These are phyloP conservation scores for Sarcomyxa edulis DNA, from an alignment of 768 basidiomycete species.

Conservation along the genomic window DNA sequence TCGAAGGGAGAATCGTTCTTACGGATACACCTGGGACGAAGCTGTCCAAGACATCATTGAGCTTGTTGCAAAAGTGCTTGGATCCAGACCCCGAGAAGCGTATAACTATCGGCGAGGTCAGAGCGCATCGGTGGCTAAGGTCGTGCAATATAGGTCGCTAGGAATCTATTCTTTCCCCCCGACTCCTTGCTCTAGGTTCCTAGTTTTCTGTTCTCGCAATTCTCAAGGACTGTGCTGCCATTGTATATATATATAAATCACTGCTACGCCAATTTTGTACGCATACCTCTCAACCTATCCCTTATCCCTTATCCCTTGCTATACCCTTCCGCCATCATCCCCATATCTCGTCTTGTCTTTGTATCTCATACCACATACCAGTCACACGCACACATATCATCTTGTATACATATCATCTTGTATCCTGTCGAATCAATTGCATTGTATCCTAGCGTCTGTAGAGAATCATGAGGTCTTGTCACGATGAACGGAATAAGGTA, in stretches of 20 bases:
- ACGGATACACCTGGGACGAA: conserved; percentile 30
- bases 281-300: not conserved
- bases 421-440: too few relatives aligned
- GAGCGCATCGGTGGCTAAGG: conserved; percentile 76
- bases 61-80: conserved; percentile 73
- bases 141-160: too few relatives aligned
- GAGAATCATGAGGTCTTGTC: too few relatives aligned
- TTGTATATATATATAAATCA: not conserved
- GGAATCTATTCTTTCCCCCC: too few relatives aligned
- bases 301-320: not conserved
- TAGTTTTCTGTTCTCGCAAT: not conserved
- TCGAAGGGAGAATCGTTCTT: conserved; percentile 57
- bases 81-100: conserved; percentile 78
- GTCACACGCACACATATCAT: too few relatives aligned
- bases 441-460: too few relatives aligned
- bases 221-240: not conserved
- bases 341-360: too few relatives aligned
- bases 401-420: too few relatives aligned
- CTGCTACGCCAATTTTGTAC: not conserved
- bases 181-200: too few relatives aligned
- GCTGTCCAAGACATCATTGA: conserved; percentile 45
- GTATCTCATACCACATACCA: too few relatives aligned
- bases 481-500: too few relatives aligned
- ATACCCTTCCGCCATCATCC: not conserved
- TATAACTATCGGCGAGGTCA: conserved; percentile 78